A percentile compares a stretch with the other conserved stretches of the same genome.
These are phyloP conservation scores for Flammula alnicola DNA, from an alignment of 1,284 basidiomycete genomes.

Conservation along the genomic window DNA sequence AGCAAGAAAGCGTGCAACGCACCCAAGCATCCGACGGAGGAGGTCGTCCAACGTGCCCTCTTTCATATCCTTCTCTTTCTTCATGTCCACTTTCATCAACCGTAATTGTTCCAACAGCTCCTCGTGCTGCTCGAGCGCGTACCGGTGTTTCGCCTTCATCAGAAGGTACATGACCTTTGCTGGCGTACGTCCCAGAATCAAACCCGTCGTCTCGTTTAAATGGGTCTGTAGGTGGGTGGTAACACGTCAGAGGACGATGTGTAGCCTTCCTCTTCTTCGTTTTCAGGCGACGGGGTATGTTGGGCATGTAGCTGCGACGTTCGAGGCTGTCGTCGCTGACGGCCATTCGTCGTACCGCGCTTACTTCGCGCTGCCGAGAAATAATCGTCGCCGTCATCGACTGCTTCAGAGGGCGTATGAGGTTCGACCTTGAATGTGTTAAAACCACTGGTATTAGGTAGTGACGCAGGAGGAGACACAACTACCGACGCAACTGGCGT, in stretches of 20 bases:
- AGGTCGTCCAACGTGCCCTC: conserved; percentile 60
- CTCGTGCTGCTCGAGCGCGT: conserved; percentile 65
- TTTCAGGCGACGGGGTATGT: conserved; percentile 20
- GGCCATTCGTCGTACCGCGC: conserved; percentile 17
- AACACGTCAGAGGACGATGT: conserved; percentile 46
- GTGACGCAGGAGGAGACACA: conserved; percentile 15
- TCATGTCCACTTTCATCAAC: conserved; percentile 55
- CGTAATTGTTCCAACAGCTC: conserved; percentile 66
- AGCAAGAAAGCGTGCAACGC: background rate
- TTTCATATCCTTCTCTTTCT: conserved; percentile 54
- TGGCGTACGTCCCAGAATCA: conserved; percentile 63
- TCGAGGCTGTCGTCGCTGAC: conserved; percentile 18
- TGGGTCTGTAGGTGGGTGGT: conserved; percentile 51
- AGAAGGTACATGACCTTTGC: conserved; percentile 73
- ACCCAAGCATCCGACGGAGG: conserved; percentile 59
- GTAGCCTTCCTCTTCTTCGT: conserved; percentile 40
- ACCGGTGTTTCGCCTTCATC: conserved; percentile 75
- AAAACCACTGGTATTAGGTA: conserved; percentile 42
- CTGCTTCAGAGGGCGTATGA: conserved; percentile 44
- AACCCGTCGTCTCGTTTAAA: conserved; percentile 56
- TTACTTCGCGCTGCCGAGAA: conserved; percentile 14
- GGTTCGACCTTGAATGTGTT: conserved; percentile 70
- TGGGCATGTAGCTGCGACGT: conserved; percentile 19
- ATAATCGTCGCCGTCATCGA: conserved; percentile 25
- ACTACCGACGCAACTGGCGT: conserved; percentile 27